Percentiles rank a stretch among this genome's conserved stretches.
These are phyloP conservation scores for Claviceps spartinae DNA, from an alignment of 2,329 filamentous ascomycete species.

Conservation along the genomic window DNA sequence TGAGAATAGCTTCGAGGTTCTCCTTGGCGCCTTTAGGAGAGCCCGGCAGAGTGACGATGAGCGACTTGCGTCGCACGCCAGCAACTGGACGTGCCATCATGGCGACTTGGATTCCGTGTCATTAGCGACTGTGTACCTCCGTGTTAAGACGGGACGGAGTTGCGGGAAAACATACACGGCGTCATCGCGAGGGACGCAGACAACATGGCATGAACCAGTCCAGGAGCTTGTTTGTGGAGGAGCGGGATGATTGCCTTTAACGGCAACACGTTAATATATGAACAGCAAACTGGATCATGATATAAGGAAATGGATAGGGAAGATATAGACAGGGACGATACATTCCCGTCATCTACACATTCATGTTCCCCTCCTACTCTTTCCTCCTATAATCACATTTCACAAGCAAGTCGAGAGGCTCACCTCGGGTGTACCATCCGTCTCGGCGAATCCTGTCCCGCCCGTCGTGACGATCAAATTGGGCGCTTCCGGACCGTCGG, in stretches of 20 bases:
- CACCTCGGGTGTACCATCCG: conserved; percentile 83
- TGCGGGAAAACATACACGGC: conserved; percentile 51
- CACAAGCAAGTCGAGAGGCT: conserved; percentile 1
- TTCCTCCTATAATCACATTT: background rate
- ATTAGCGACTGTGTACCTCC: background rate
- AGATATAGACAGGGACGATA: no score
- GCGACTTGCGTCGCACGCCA: conserved; percentile 64
- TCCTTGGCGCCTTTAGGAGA: conserved; percentile 92
- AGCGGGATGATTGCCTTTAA: conserved; percentile 60
- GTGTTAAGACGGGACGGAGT: background rate
- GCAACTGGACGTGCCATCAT: conserved; percentile 94
- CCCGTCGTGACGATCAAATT: conserved; percentile 83
- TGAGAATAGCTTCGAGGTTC: conserved; percentile 79
- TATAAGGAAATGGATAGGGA: no score
- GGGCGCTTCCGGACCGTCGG: conserved; percentile 47
- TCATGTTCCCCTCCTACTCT: background rate
- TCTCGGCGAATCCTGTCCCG: conserved; percentile 79
- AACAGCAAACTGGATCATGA: no score
- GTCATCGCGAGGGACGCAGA: conserved; percentile 72
- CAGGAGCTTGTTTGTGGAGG: conserved; percentile 74
- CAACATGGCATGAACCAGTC: conserved; percentile 91
- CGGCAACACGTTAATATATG: no score
- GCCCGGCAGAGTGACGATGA: conserved; percentile 83
- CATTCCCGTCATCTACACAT: background rate
- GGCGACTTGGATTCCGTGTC: conserved; percentile 47